phyloP scores from a whole-genome alignment of 441 rosid genomes.

The Theobroma grandiflorum region DNA sequence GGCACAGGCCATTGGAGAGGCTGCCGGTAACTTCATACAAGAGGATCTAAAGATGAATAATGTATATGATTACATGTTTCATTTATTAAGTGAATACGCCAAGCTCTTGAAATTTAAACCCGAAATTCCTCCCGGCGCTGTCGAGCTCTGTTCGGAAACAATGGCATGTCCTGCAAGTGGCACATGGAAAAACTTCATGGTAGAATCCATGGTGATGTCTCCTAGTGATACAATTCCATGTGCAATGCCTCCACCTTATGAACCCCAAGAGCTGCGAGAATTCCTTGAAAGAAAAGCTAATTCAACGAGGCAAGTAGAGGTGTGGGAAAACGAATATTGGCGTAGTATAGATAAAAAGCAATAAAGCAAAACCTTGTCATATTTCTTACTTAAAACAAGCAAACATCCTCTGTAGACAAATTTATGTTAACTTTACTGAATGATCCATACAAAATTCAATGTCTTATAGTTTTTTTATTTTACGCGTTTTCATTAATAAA shows the following conservation, averaged over 20 bases:
- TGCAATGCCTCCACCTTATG: conserved; percentile 50
- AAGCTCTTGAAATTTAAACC: conserved; percentile 27
- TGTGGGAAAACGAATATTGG: conserved; percentile 67
- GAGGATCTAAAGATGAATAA: conserved; percentile 22
- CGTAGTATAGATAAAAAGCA: conserved; percentile 24
- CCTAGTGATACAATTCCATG: conserved; percentile 41
- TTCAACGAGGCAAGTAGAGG: conserved; percentile 54
- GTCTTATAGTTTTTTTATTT: too few relatives aligned
- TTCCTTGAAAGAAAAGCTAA: conserved; percentile 46
- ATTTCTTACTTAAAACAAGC: not conserved
- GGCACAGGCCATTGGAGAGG: conserved; percentile 23
- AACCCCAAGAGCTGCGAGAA: conserved; percentile 41
- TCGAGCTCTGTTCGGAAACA: conserved; percentile 18
- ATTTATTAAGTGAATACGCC: conserved; percentile 19
- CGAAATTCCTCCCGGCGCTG: not conserved
- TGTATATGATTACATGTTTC: conserved; percentile 26
- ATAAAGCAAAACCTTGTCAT: not conserved
- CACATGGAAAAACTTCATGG: conserved; percentile 16
- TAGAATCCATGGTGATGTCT: conserved; percentile 14
- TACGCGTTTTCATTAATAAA: too few relatives aligned
- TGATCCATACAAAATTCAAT: too few relatives aligned
- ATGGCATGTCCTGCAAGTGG: not conserved
- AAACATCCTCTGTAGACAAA: not conserved
- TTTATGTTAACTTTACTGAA: too few relatives aligned
- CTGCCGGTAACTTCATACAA: conserved; percentile 16